These are phyloP conservation scores for Marasmius oreades DNA, from an alignment of 1,284 basidiomycete genomes.

Conservation along the genomic window DNA sequence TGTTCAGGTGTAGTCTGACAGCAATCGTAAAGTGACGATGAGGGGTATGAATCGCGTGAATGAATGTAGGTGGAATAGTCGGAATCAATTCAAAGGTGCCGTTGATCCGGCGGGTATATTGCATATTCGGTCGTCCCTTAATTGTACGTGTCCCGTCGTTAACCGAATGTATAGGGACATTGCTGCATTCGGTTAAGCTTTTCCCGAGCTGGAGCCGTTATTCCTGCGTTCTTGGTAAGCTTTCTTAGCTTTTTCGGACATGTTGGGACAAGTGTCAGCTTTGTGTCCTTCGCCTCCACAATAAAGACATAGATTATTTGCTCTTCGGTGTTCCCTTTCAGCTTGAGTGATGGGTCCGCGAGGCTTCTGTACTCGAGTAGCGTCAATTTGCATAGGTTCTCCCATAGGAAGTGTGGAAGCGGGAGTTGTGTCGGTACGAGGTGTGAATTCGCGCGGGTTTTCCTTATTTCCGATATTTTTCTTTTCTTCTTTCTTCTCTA, in stretches of 20 bases:
- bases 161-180: neutral
- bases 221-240: neutral
- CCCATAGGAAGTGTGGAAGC: neutral
- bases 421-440: neutral
- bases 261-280: neutral
- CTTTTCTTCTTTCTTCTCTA: neutral
- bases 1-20: too few species aligned
- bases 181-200: neutral
- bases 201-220: neutral
- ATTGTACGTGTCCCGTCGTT: slow-evolving; percentile 5
- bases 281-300: neutral
- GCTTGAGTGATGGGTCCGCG: slow-evolving; percentile 2
- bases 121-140: too few species aligned
- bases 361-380: neutral
- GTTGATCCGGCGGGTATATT: too few species aligned
- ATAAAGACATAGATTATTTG: slow-evolving; percentile 6
- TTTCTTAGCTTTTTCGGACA: neutral
- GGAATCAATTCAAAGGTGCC: too few species aligned
- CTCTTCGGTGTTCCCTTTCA: slow-evolving; percentile 1
- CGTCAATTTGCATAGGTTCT: slow-evolving; percentile 6
- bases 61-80: too few species aligned
- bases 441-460: neutral
- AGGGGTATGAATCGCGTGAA: too few species aligned
- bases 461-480: neutral
- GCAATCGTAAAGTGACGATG: too few species aligned